Evolutionary conservation across 1,284 basidiomycete species (phyloP).

Genomic region (Malassezia pachydermatis): DNA sequence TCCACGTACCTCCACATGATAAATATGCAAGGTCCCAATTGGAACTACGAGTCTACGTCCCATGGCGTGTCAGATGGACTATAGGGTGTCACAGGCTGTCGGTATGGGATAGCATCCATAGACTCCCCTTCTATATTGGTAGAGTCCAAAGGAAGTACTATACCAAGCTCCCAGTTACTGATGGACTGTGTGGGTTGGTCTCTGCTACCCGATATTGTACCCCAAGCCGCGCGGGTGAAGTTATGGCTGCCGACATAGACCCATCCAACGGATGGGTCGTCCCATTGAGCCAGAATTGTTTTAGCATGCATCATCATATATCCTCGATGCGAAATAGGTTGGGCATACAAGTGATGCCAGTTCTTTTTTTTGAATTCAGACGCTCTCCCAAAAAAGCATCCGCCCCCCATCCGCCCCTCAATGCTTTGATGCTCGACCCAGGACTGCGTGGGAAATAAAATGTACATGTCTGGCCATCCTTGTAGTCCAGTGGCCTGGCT

Average conservation of each 20-base stretch:
- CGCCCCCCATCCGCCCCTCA: conserved; percentile 26
- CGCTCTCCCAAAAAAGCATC: conserved; percentile 42
- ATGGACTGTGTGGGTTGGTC: conserved; percentile 20
- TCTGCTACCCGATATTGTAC: conserved; percentile 27
- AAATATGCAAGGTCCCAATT: no score
- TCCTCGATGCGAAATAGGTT: conserved; percentile 30
- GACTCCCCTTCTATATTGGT: conserved; percentile 20
- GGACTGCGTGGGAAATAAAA: conserved; percentile 34
- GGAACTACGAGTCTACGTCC: conserved; percentile 14
- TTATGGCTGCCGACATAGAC: conserved; percentile 39
- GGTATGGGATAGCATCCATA: conserved; percentile 26
- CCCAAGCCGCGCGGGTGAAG: conserved; percentile 44
- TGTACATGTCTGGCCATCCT: conserved; percentile 25
- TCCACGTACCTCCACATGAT: not conserved
- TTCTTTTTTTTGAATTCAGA: conserved; percentile 15
- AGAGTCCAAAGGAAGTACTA: conserved; percentile 28
- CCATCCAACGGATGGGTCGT: conserved; percentile 22
- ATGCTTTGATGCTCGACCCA: conserved; percentile 26
- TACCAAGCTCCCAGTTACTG: conserved; percentile 41
- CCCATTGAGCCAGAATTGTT: conserved; percentile 20
- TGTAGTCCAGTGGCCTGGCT: not conserved
- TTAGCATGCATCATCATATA: conserved; percentile 46
- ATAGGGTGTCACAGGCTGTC: conserved; percentile 27
- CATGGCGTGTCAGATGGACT: conserved; percentile 23
- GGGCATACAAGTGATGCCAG: conserved; percentile 22